A percentile compares a stretch with the other conserved stretches of the same genome.
These are phyloP conservation scores for Yarrowia keelungensis DNA, from an alignment of 805 yeast species.

Conservation along the genomic window DNA sequence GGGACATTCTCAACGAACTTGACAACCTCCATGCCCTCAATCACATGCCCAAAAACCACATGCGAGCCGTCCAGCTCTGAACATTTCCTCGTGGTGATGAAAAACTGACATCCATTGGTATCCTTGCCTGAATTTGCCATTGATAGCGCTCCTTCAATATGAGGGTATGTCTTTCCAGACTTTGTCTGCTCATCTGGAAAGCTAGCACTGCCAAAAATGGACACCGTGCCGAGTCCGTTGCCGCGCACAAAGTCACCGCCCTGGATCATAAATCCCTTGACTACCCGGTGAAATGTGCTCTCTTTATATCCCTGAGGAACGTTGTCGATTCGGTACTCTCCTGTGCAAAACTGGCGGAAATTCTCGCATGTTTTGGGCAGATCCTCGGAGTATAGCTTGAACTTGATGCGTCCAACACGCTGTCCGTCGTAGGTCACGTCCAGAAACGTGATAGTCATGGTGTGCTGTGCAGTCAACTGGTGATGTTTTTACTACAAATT, in stretches of 20 bases:
- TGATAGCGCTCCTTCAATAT: slow-evolving; percentile 50
- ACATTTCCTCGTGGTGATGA: slow-evolving; percentile 51
- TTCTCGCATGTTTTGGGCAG: slow-evolving; percentile 59
- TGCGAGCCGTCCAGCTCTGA: slow-evolving; percentile 57
- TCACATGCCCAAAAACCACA: slow-evolving; percentile 59
- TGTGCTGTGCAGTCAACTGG: neutral
- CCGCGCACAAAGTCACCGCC: slow-evolving; percentile 58
- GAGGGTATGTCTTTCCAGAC: slow-evolving; percentile 26
- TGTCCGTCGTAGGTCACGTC: slow-evolving; percentile 43
- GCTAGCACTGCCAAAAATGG: slow-evolving; percentile 53
- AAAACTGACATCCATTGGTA: slow-evolving; percentile 68
- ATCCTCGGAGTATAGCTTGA: slow-evolving; percentile 53
- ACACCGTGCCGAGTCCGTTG: slow-evolving; percentile 56
- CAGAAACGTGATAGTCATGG: slow-evolving; percentile 23
- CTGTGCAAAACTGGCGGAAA: slow-evolving; percentile 61
- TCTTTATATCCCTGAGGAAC: slow-evolving; percentile 57
- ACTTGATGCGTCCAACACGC: slow-evolving; percentile 55
- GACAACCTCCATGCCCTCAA: slow-evolving; percentile 53
- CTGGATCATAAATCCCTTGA: slow-evolving; percentile 57
- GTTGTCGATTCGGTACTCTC: slow-evolving; percentile 53
- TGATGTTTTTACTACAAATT: neutral
- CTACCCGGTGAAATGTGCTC: slow-evolving; percentile 53
- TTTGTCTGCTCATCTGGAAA: slow-evolving; percentile 57
- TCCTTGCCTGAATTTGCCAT: slow-evolving; percentile 70
- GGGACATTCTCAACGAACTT: slow-evolving; percentile 47